A percentile compares a stretch with the other conserved stretches of the same genome.
Conservation (phyloP, 495 filamentous ascomycete genomes). For the Podospora sp. region DNA sequence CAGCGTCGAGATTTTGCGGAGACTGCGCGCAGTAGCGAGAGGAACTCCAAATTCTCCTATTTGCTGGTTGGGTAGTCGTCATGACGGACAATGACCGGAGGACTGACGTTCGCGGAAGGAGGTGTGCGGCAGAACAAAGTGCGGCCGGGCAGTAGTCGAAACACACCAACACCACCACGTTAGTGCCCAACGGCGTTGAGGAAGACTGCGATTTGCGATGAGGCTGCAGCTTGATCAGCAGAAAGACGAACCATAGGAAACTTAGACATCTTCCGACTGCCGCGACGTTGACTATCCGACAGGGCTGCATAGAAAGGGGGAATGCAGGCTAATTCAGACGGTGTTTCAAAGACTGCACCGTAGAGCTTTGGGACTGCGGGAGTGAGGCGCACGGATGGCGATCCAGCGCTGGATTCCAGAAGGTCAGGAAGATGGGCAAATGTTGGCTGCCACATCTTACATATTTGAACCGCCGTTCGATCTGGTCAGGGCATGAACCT, state of each 20-base stretch:
- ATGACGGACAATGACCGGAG: not conserved
- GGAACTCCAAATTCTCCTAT: constrained; percentile 5
- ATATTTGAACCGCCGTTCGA: not conserved
- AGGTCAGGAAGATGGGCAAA: constrained; percentile 7
- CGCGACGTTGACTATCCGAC: not conserved
- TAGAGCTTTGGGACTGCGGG: constrained; percentile 3
- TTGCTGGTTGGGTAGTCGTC: constrained; percentile 1
- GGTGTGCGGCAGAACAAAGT: not conserved
- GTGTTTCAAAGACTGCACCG: constrained; percentile 24
- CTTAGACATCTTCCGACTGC: not conserved
- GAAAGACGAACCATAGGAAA: not conserved
- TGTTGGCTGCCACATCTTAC: constrained; percentile 15
- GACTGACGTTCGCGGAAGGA: not conserved
- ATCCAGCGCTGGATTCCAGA: constrained; percentile 14
- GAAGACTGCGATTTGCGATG: not conserved
- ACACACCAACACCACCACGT: not conserved
- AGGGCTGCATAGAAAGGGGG: constrained; percentile 26
- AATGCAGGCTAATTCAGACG: constrained; percentile 26
- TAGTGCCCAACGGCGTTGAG: not conserved
- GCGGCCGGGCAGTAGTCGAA: not conserved
- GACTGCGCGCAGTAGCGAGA: not conserved
- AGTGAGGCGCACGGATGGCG: constrained; percentile 17
- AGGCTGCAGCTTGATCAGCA: not conserved
- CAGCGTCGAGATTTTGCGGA: not conserved
- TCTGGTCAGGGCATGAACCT: constrained; percentile 10